Conservation (phyloP, 495 filamentous ascomycete species). For the Xylaria bambusicola region DNA sequence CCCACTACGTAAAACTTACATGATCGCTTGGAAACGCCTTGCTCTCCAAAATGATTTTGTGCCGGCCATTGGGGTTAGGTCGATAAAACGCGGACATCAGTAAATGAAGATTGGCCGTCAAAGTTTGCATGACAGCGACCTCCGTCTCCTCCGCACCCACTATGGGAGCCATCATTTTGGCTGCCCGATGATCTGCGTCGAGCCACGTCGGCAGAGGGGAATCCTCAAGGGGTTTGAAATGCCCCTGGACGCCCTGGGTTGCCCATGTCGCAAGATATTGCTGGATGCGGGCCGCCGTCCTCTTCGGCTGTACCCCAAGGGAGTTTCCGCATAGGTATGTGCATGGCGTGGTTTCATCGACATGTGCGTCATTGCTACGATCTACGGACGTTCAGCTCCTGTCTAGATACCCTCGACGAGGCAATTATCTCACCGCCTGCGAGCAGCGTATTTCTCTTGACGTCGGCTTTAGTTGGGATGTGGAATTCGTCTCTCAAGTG, state of each 20-base stretch:
- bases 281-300: constrained; percentile 67
- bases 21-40: constrained; percentile 97
- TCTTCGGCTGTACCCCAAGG: constrained; percentile 82
- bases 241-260: constrained; percentile 88
- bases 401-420: constrained; percentile 5
- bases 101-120: constrained; percentile 90
- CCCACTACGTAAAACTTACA: constrained; percentile 34
- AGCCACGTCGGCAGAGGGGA: constrained; percentile 78
- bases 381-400: constrained; percentile 34
- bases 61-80: constrained; percentile 67
- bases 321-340: constrained; percentile 98
- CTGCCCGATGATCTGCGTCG: constrained; percentile 71
- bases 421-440: constrained; percentile 23
- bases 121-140: constrained; percentile 89
- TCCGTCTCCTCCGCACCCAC: constrained; percentile 81
- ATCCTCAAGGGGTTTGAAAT: constrained; percentile 81
- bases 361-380: constrained; percentile 30
- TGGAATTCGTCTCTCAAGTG: constrained; percentile 76
- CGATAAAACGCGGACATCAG: constrained; percentile 91
- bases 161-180: constrained; percentile 74
- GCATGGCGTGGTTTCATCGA: constrained; percentile 42
- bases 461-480: constrained; percentile 76
- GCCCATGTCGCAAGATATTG: constrained; percentile 86
- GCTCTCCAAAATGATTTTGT: constrained; percentile 90
- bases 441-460: constrained; percentile 65